Percentiles rank a stretch among this genome's conserved stretches.
Evolutionary conservation across 2,329 filamentous ascomycete genomes (phyloP).

Genomic region (Leptographium procerum): DNA sequence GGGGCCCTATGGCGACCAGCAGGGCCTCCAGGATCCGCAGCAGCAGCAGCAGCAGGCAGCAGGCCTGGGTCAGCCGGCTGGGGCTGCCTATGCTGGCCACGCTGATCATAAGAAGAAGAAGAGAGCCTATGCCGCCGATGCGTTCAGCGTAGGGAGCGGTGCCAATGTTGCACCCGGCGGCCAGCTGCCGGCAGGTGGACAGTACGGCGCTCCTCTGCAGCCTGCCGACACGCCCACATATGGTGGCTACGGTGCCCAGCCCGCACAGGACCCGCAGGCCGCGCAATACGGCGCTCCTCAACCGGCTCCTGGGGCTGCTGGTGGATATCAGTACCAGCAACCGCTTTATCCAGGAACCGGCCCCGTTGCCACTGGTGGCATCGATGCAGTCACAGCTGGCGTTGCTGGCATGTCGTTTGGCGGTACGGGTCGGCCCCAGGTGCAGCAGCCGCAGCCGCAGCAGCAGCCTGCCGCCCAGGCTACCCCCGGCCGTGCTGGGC

Average conservation of each 20-base stretch:
- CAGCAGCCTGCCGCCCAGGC: conserved; percentile 41
- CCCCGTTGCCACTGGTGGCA: conserved; percentile 27
- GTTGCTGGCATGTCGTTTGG: conserved; percentile 81
- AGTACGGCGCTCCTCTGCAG: conserved; percentile 35
- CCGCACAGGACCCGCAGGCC: conserved; percentile 28
- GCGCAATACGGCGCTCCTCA: conserved; percentile 31
- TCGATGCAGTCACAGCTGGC: conserved; percentile 69
- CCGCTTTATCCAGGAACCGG: conserved; percentile 50
- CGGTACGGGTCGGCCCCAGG: conserved; percentile 42
- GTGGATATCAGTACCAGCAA: conserved; percentile 57
- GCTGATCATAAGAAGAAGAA: conserved; percentile 68
- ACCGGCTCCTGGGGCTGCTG: conserved; percentile 31
- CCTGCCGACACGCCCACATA: conserved; percentile 35
- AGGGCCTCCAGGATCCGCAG: conserved; percentile 25
- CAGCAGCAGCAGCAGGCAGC: conserved; percentile 22
- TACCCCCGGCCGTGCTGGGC: conserved; percentile 28
- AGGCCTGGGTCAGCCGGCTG: conserved; percentile 24
- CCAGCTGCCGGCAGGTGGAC: conserved; percentile 26
- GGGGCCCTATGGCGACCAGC: conserved; percentile 27
- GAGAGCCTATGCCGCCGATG: conserved; percentile 85
- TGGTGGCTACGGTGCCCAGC: conserved; percentile 47
- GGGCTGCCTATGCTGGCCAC: conserved; percentile 15
- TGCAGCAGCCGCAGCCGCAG: conserved; percentile 19
- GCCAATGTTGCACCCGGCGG: conserved; percentile 59
- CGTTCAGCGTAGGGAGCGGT: conserved; percentile 83